Evolutionary conservation across 2,329 filamentous ascomycete species (phyloP).

Genomic region (Cytospora paraplurivora): DNA sequence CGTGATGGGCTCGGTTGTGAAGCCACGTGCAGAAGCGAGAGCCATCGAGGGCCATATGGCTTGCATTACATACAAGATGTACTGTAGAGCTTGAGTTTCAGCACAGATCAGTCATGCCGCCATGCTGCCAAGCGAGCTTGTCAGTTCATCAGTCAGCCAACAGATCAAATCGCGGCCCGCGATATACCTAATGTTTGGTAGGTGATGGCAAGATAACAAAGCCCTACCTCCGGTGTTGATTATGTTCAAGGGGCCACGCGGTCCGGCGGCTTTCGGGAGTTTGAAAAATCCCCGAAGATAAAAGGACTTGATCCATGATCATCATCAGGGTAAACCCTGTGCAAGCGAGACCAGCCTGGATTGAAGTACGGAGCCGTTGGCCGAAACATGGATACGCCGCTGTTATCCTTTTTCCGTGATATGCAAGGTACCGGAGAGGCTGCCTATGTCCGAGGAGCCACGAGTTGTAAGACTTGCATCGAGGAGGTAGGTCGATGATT

Average conservation of each 20-base stretch:
- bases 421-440: neutral
- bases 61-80: neutral
- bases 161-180: neutral
- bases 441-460: no score
- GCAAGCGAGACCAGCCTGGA: conserved; percentile 5
- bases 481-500: conserved; percentile 15
- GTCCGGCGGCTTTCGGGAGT: no score
- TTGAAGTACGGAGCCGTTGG: conserved; percentile 10
- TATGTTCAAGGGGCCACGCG: no score
- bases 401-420: neutral
- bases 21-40: neutral
- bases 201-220: neutral
- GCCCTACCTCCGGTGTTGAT: neutral
- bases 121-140: neutral
- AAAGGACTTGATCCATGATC: neutral
- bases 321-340: neutral
- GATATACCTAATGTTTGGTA: neutral
- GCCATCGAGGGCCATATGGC: no score
- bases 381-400: neutral
- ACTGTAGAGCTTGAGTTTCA: neutral
- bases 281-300: no score
- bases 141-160: neutral
- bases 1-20: neutral
- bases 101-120: neutral
- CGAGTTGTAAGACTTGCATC: neutral